Conservation (phyloP, 2,329 filamentous ascomycete genomes). For the Nothopassalora personata region DNA sequence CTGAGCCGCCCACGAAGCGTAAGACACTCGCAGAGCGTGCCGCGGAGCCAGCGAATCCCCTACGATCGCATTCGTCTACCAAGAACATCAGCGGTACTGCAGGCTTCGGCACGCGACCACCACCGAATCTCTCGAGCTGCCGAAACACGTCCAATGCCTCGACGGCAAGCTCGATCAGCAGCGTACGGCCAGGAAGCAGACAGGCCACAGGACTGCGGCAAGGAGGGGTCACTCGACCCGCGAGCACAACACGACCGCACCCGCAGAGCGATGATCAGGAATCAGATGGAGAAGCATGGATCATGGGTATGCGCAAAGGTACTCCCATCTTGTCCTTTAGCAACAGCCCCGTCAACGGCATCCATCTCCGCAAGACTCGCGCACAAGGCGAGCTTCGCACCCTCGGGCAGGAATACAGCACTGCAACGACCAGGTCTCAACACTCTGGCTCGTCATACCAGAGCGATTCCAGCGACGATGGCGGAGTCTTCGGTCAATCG, state of each 20-base stretch:
- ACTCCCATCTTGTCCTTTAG: constrained; percentile 39
- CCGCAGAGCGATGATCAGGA: constrained; percentile 32
- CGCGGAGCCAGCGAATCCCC: constrained; percentile 39
- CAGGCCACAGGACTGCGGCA: constrained; percentile 34
- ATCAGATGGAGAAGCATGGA: constrained; percentile 30
- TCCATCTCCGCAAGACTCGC: constrained; percentile 30
- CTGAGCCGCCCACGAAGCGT: constrained; percentile 47
- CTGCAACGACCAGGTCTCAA: constrained; percentile 26
- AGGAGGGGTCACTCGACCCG: constrained; percentile 6
- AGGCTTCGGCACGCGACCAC: constrained; percentile 20
- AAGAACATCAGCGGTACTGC: constrained; percentile 15
- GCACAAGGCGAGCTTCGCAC: constrained; percentile 28
- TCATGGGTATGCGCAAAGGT: constrained; percentile 42
- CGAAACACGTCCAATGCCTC: constrained; percentile 38
- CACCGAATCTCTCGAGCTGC: constrained; percentile 33
- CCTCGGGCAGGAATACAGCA: constrained; percentile 9
- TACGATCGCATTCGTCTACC: constrained; percentile 24
- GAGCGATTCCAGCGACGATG: constrained; percentile 19
- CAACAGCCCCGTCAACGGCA: constrained; percentile 20
- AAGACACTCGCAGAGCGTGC: constrained; percentile 48
- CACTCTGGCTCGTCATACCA: constrained; percentile 21
- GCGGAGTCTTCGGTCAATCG: constrained; percentile 13
- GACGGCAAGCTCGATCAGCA: constrained; percentile 41
- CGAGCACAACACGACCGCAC: constrained; percentile 6
- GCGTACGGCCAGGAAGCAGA: constrained; percentile 41